Conservation (phyloP, 805 yeast genomes). For the Ogataea degrootiae region DNA sequence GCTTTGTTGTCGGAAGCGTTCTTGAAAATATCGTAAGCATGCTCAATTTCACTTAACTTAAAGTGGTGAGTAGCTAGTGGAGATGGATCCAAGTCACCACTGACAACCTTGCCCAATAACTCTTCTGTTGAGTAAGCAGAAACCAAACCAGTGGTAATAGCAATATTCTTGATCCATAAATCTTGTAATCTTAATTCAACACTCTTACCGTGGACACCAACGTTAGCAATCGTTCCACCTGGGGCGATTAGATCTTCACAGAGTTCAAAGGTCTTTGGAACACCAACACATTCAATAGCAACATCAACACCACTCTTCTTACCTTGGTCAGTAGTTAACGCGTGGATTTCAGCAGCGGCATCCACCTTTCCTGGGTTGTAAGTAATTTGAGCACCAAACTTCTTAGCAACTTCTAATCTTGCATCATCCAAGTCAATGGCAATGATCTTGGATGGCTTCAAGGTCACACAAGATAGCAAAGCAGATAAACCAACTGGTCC, state of each 20-base stretch:
- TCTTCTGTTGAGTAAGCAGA: slow-evolving; percentile 40
- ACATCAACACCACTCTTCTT: slow-evolving; percentile 53
- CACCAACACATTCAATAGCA: slow-evolving; percentile 62
- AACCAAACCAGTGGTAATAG: slow-evolving; percentile 45
- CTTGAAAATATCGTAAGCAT: slow-evolving; percentile 58
- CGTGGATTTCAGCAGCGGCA: slow-evolving; percentile 33
- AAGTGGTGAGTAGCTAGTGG: slow-evolving; percentile 57
- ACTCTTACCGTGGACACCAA: slow-evolving; percentile 48
- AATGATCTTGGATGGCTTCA: slow-evolving; percentile 51
- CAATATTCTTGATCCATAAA: slow-evolving; percentile 41
- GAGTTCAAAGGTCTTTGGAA: slow-evolving; percentile 54
- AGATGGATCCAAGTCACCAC: slow-evolving; percentile 41
- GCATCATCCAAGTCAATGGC: slow-evolving; percentile 56
- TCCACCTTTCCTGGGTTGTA: slow-evolving; percentile 48
- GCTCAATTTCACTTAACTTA: slow-evolving; percentile 48
- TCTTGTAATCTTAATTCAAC: slow-evolving; percentile 40
- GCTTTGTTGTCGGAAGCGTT: slow-evolving; percentile 51
- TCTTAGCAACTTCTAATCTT: slow-evolving; percentile 52
- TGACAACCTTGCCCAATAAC: slow-evolving; percentile 32
- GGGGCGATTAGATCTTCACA: slow-evolving; percentile 51
- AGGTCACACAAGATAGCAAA: slow-evolving; percentile 48
- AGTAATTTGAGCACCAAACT: slow-evolving; percentile 55
- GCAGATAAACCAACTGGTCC: slow-evolving; percentile 67
- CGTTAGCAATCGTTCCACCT: slow-evolving; percentile 63
- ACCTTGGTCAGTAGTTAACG: slow-evolving; percentile 24